These are phyloP conservation scores for Coniochaeta sp. DNA, from an alignment of 2,329 filamentous ascomycete genomes.

Conservation along the genomic window DNA sequence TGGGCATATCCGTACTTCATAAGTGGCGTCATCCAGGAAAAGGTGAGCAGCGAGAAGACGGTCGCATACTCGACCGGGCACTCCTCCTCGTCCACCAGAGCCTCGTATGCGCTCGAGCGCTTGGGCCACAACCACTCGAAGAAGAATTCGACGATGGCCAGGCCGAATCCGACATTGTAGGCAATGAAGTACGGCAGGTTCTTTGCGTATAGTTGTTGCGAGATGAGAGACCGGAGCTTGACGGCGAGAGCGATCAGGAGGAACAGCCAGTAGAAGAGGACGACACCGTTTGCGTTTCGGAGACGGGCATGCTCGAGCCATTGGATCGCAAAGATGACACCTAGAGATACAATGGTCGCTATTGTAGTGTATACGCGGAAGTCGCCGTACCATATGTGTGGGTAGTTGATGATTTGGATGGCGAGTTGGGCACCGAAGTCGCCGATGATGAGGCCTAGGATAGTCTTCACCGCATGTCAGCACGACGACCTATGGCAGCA, in stretches of 20 bases:
- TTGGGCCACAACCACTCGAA: constrained; percentile 88
- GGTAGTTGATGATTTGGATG: constrained; percentile 67
- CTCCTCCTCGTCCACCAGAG: constrained; percentile 51
- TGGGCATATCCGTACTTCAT: constrained; percentile 93
- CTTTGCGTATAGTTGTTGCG: constrained; percentile 63
- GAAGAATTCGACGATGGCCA: constrained; percentile 64
- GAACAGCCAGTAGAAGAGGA: constrained; percentile 87
- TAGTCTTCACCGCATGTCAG: constrained; percentile 24
- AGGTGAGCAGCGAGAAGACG: constrained; percentile 87
- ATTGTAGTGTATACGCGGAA: constrained; percentile 81
- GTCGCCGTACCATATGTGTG: constrained; percentile 66
- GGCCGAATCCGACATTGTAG: constrained; percentile 64
- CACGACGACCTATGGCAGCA: background rate
- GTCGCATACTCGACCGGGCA: constrained; percentile 84
- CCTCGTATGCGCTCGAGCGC: constrained; percentile 54
- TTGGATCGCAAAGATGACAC: constrained; percentile 71
- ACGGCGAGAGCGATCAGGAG: constrained; percentile 71
- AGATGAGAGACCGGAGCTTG: constrained; percentile 80
- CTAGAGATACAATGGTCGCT: constrained; percentile 63
- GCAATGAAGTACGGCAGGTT: constrained; percentile 69
- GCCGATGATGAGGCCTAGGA: constrained; percentile 61
- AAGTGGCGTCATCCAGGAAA: constrained; percentile 97
- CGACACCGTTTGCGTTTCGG: constrained; percentile 78
- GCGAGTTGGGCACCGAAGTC: constrained; percentile 65
- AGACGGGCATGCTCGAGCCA: constrained; percentile 81